Evolutionary conservation across 1,284 basidiomycete species (phyloP), one percentile per base, ranked within the genome.

Genomic region (Prillingera fragicola): DNA sequence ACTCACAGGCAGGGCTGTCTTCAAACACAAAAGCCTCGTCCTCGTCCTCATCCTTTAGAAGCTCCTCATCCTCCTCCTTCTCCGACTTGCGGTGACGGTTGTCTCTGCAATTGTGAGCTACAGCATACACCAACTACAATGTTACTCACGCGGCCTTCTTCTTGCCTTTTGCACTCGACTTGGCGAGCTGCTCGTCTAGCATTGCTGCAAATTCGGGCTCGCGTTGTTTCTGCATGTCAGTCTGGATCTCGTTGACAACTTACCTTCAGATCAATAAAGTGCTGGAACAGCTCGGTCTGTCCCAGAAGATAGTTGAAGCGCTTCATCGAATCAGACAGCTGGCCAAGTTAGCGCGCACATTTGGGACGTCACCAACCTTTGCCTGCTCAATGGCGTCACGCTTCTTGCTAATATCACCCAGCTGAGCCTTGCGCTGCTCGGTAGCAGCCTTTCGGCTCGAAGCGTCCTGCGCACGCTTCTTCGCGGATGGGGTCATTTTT

Each of bases 41-140:
- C 27, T 84, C 77, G 54, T 88, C 85, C 3, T 81, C 85, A 43
- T 90, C 88, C 57, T 90, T 87, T 39, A 97, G 72, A 62, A 97
- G 63, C 70, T 97, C 92, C 59, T 96, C 91, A 52, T 97, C 94
- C 67, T 97, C 94, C 64, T 97, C 94, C 72, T 96, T 96, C 70
- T 98, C 94, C 0, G 88, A 92, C 72, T 94, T 96, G 43, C 94
- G 81, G 60, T 91, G 87, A 29, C 90, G 82, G 41, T 85, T 78
- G 49, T 77, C 86, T 48, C 83, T 83, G 24, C 27, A 25, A 5
- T 14, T 14, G 24, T 46, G 15, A 61, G 22, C 24, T 14, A 33
- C 35, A 12, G 29, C 7, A 4, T 21, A 34, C 13, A 37, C 12
- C 7, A 5, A 10, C 13, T 13, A 17, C 13, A 22, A 23, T 3